These are phyloP conservation scores for Chondrostereum purpureum DNA, from an alignment of 1,284 basidiomycete species.

Conservation along the genomic window DNA sequence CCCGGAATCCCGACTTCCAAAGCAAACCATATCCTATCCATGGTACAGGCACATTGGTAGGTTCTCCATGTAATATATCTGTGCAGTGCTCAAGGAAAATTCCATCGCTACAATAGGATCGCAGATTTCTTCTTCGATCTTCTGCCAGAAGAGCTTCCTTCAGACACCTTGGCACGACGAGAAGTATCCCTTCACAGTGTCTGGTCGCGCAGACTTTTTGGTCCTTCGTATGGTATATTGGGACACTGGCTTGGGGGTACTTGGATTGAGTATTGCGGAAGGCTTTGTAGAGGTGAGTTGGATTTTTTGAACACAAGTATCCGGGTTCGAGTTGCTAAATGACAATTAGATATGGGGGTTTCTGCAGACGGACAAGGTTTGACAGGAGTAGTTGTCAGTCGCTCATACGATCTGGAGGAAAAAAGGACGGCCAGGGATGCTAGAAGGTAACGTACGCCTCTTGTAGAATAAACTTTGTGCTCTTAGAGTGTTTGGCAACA, in stretches of 20 bases:
- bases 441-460: too few relatives aligned
- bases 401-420: slow-evolving; percentile 1
- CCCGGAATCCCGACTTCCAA: slow-evolving; percentile 1
- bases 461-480: too few relatives aligned
- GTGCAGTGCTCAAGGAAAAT: not conserved
- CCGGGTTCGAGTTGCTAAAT: too few relatives aligned
- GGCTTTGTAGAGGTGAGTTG: not conserved
- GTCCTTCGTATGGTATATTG: slow-evolving; percentile 3
- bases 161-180: not conserved
- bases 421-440: slow-evolving; percentile 2
- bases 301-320: too few relatives aligned
- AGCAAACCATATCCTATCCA: slow-evolving; percentile 2
- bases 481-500: too few relatives aligned
- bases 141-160: slow-evolving; percentile 1
- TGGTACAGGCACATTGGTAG: slow-evolving; percentile 6
- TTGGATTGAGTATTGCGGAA: slow-evolving; percentile 5
- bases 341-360: slow-evolving; percentile 6
- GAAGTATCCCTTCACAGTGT: slow-evolving; percentile 2
- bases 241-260: slow-evolving; percentile 2
- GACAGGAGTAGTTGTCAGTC: slow-evolving; percentile 3
- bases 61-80: too few relatives aligned
- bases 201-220: slow-evolving; percentile 5
- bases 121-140: slow-evolving; percentile 1
- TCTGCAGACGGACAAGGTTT: slow-evolving; percentile 2
- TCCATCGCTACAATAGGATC: not conserved